Evolutionary conservation across 2,329 filamentous ascomycete species (phyloP).

Genomic region (Escovopsis sp.): DNA sequence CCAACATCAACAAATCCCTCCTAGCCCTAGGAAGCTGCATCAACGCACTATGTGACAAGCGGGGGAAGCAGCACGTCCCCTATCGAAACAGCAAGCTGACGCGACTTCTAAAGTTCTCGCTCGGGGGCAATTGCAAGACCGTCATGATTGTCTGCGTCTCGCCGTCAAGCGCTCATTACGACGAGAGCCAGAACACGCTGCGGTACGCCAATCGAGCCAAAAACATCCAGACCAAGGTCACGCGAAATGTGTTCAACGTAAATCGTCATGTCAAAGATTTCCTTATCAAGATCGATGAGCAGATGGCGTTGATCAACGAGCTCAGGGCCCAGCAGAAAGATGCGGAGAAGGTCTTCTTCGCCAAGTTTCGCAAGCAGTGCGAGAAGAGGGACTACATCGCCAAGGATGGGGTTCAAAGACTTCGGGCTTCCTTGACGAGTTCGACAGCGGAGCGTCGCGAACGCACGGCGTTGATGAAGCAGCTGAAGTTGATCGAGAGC

Average conservation of each 20-base stretch:
- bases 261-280: conserved; percentile 99
- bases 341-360: conserved; percentile 63
- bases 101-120: conserved; percentile 84
- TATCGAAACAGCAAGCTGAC: conserved; percentile 98
- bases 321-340: conserved; percentile 87
- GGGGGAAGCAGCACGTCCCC: conserved; percentile 84
- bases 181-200: conserved; percentile 95
- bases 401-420: conserved; percentile 63
- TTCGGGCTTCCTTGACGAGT: conserved; percentile 74
- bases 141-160: conserved; percentile 99
- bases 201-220: conserved; percentile 96
- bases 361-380: conserved; percentile 79
- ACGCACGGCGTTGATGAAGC: conserved; percentile 64
- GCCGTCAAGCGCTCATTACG: conserved; percentile 89
- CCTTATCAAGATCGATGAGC: conserved; percentile 96
- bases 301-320: conserved; percentile 93
- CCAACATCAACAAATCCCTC: conserved; percentile 98
- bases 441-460: conserved; percentile 64
- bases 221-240: conserved; percentile 99
- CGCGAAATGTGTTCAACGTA: conserved; percentile 97
- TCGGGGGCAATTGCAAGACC: conserved; percentile 95
- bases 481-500: conserved; percentile 65
- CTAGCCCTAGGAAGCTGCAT: conserved; percentile 92
- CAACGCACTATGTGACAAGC: conserved; percentile 88
- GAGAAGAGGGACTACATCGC: conserved; percentile 67